Percentiles rank a stretch among this genome's conserved stretches.
These are phyloP conservation scores for Globisporangium barbulae DNA, from an alignment of 352 stramenopile species.

Conservation along the genomic window DNA sequence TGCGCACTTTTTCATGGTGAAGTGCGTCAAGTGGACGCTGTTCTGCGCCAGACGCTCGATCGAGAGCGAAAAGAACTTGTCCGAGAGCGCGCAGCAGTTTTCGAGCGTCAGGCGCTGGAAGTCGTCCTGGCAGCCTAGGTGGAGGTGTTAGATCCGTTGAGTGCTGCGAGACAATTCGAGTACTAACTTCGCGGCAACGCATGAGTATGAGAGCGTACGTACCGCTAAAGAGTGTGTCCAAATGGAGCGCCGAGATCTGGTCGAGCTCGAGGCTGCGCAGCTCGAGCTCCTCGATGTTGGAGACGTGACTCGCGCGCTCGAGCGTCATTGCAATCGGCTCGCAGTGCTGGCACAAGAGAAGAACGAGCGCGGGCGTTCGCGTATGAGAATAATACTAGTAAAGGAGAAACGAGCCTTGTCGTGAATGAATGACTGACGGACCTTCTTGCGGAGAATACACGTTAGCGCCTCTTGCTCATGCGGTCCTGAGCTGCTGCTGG, in stretches of 20 bases:
- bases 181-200: no score
- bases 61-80: conserved; percentile 30
- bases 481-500: neutral
- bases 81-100: conserved; percentile 40
- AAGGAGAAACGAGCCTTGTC: neutral
- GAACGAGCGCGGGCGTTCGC: neutral
- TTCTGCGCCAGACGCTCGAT: conserved; percentile 26
- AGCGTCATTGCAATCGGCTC: conserved; percentile 9
- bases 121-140: conserved; percentile 16
- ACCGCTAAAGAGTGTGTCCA: conserved; percentile 29
- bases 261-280: conserved; percentile 26
- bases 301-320: conserved; percentile 5
- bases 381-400: neutral
- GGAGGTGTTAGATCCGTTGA: neutral
- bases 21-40: conserved; percentile 21
- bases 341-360: neutral
- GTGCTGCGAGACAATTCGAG: no score
- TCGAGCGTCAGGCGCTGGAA: conserved; percentile 33
- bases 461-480: neutral
- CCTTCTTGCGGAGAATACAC: conserved; percentile 18
- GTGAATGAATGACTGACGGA: neutral
- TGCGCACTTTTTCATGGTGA: conserved; percentile 27
- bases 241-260: conserved; percentile 20
- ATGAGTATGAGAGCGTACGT: neutral
- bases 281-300: conserved; percentile 28